phyloP scores from a whole-genome alignment of 208 protist genomes.

The Trypanosoma boissoni region DNA sequence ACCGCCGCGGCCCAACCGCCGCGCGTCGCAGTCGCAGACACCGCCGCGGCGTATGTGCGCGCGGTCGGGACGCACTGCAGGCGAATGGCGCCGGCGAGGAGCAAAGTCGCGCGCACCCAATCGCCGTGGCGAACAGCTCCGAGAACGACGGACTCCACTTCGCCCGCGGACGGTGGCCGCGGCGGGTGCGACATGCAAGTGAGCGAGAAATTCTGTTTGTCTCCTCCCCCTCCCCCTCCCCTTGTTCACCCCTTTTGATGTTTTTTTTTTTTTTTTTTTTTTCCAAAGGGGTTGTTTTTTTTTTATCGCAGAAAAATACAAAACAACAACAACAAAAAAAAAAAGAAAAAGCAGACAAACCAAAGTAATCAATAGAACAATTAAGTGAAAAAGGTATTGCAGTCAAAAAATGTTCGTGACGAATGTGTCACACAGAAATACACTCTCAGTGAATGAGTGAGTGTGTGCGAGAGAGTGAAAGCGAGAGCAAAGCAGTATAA shows the following conservation, averaged over 20 bases:
- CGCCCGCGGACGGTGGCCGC: conserved; percentile 44
- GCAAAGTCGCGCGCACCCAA: conserved; percentile 41
- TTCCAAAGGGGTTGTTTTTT: too few relatives aligned
- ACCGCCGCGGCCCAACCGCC: conserved; percentile 44
- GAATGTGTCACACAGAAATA: too few relatives aligned
- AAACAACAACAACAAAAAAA: conserved; percentile 2
- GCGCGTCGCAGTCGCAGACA: conserved; percentile 32
- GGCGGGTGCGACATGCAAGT: neutral
- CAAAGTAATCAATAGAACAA: too few relatives aligned
- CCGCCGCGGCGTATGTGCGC: conserved; percentile 58
- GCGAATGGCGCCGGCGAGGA: conserved; percentile 51
- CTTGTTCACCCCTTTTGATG: too few relatives aligned
- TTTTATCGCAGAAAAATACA: conserved; percentile 15
- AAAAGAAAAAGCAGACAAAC: conserved; percentile 23
- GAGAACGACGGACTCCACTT: conserved; percentile 63
- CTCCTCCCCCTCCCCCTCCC: neutral
- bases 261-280: too few relatives aligned
- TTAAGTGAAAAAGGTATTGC: too few relatives aligned
- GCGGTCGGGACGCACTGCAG: conserved; percentile 57
- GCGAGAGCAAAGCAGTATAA: neutral
- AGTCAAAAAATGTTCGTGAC: too few relatives aligned
- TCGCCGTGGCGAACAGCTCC: conserved; percentile 35
- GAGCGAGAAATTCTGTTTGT: neutral
- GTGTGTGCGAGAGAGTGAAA: neutral
- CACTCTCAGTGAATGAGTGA: too few relatives aligned